Conservation (phyloP, 768 basidiomycete genomes). For the Kwoniella europaea region DNA sequence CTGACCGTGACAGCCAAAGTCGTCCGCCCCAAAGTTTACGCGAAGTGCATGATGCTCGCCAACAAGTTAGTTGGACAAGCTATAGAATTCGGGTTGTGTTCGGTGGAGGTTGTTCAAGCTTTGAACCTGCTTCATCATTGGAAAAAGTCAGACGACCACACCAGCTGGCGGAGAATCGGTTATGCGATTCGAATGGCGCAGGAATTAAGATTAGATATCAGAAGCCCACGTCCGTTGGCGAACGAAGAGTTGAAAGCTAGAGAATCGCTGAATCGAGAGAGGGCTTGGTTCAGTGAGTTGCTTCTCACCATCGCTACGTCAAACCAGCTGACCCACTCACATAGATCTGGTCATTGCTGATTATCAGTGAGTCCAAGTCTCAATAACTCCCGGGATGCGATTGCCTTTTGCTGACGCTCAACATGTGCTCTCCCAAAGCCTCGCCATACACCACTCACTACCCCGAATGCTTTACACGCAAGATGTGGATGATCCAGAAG, state of each 20-base stretch:
- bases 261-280: conserved; percentile 17
- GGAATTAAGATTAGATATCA: conserved; percentile 17
- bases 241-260: conserved; percentile 15
- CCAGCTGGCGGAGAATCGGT: conserved; percentile 20
- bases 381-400: not conserved
- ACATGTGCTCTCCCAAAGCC: not conserved
- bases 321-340: not conserved
- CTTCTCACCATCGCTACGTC: not conserved
- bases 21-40: conserved; percentile 18
- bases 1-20: conserved; percentile 22
- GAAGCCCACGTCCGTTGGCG: conserved; percentile 13
- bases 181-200: conserved; percentile 24
- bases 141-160: conserved; percentile 26
- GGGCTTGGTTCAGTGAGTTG: conserved; percentile 22
- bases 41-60: conserved; percentile 14
- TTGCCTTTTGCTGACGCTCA: not conserved
- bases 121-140: conserved; percentile 20
- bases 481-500: conserved; percentile 16
- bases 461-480: conserved; percentile 18
- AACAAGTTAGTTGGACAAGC: conserved; percentile 21
- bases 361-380: conserved; percentile 16
- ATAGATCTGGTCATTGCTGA: conserved; percentile 19
- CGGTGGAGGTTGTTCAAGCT: conserved; percentile 20
- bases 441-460: conserved; percentile 24
- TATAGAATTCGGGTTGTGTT: conserved; percentile 16